Conservation (phyloP, 2,329 filamentous ascomycete species). For the Fusarium tanahbumbuense region DNA sequence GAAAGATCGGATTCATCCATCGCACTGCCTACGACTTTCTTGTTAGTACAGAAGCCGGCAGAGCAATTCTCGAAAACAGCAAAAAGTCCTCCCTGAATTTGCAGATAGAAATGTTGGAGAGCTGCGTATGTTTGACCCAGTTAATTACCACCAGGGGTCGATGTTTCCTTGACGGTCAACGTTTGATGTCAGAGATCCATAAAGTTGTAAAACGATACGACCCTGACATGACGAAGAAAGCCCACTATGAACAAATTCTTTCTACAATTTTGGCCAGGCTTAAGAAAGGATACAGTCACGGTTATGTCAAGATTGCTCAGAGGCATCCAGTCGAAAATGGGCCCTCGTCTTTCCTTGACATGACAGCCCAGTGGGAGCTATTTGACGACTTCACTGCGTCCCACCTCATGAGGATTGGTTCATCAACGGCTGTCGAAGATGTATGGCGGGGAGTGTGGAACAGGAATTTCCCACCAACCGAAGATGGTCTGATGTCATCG, state of each 20-base stretch:
- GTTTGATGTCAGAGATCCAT: accelerated
- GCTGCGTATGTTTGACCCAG: accelerated
- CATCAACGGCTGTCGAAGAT: no score
- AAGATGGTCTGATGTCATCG: no score
- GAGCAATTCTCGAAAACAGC: not conserved
- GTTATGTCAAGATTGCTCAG: no score
- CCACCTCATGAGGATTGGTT: accelerated
- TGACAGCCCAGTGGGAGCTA: no score
- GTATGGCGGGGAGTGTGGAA: no score
- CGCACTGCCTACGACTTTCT: slow-evolving; percentile 7
- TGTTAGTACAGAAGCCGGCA: not conserved
- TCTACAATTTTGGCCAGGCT: accelerated
- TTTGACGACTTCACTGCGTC: no score
- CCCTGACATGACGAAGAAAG: accelerated
- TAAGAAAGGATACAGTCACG: no score
- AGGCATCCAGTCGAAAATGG: no score
- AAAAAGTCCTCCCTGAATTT: accelerated
- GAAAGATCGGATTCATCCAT: not conserved
- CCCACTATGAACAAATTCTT: accelerated
- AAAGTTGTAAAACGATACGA: accelerated
- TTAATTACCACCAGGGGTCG: no score
- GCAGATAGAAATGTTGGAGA: no score
- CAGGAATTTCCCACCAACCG: no score
- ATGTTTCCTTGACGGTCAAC: accelerated
- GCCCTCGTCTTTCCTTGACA: accelerated